A percentile compares a stretch with the other conserved stretches of the same genome.
phyloP scores from a whole-genome alignment of 495 filamentous ascomycete genomes.

The Gamarada debralockiae region DNA sequence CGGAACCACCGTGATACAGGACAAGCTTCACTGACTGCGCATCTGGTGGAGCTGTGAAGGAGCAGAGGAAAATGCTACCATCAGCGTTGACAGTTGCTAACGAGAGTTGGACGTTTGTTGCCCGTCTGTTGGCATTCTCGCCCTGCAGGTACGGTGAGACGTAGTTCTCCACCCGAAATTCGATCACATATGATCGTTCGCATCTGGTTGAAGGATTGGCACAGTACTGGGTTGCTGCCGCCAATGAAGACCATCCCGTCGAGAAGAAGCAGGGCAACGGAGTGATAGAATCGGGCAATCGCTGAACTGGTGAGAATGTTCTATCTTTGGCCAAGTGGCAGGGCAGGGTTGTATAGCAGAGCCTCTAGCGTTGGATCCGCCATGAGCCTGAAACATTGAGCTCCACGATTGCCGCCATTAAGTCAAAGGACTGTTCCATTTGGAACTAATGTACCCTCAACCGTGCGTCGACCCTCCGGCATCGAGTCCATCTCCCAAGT shows the following conservation, averaged over 20 bases:
- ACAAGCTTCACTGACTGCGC: constrained; percentile 41
- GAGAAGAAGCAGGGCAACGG: constrained; percentile 50
- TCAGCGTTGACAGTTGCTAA: constrained; percentile 36
- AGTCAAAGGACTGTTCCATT: constrained; percentile 59
- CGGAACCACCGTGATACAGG: constrained; percentile 55
- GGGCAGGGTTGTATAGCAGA: constrained; percentile 52
- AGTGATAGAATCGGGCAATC: constrained; percentile 57
- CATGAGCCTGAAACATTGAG: constrained; percentile 57
- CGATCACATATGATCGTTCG: constrained; percentile 44
- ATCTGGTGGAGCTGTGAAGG: constrained; percentile 38
- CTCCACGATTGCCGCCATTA: constrained; percentile 52
- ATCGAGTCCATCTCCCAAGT: constrained; percentile 60
- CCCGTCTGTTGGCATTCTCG: constrained; percentile 41
- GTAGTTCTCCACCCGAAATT: constrained; percentile 59
- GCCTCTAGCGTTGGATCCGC: constrained; percentile 48
- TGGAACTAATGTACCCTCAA: constrained; percentile 54
- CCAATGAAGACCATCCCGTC: constrained; percentile 57
- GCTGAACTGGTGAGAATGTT: constrained; percentile 40
- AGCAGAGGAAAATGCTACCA: constrained; percentile 41
- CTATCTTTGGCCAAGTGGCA: constrained; percentile 48
- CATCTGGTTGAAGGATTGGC: constrained; percentile 42
- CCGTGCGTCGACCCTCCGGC: constrained; percentile 59
- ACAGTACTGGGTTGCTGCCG: constrained; percentile 57
- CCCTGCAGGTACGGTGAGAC: constrained; percentile 58
- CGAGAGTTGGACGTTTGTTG: constrained; percentile 40